phyloP scores from a whole-genome alignment of 2,329 filamentous ascomycete genomes.

The Aspergillus floridensis region DNA sequence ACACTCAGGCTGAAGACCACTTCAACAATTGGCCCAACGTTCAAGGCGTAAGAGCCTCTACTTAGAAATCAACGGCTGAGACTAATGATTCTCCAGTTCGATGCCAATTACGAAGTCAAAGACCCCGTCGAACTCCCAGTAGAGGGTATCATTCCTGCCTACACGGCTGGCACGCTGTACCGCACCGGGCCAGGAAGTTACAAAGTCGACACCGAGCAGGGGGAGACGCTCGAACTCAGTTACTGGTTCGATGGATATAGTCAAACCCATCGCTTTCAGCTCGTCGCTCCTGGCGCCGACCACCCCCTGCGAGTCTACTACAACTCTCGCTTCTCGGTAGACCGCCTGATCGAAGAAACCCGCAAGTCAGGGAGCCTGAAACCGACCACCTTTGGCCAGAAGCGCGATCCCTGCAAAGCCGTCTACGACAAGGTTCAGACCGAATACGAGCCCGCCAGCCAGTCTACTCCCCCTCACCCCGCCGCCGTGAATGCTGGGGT shows the following conservation, averaged over 20 bases:
- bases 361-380: slow-evolving; percentile 58
- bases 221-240: slow-evolving; percentile 57
- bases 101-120: slow-evolving; percentile 63
- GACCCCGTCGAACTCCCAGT: slow-evolving; percentile 63
- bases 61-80: no score
- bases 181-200: slow-evolving; percentile 70
- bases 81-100: slow-evolving; percentile 53
- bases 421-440: slow-evolving; percentile 64
- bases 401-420: slow-evolving; percentile 69
- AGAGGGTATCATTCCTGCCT: slow-evolving; percentile 65
- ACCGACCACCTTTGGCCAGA: slow-evolving; percentile 66
- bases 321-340: slow-evolving; percentile 67
- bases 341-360: slow-evolving; percentile 61
- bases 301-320: slow-evolving; percentile 57
- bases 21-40: slow-evolving; percentile 54
- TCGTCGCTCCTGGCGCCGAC: slow-evolving; percentile 47
- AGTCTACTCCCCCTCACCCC: slow-evolving; percentile 61
- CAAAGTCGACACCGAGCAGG: slow-evolving; percentile 59
- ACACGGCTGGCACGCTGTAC: slow-evolving; percentile 69
- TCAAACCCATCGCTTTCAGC: slow-evolving; percentile 71
- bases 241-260: slow-evolving; percentile 81
- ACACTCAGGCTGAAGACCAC: slow-evolving; percentile 6
- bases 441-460: slow-evolving; percentile 17
- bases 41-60: slow-evolving; percentile 39
- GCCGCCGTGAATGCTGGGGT: slow-evolving; percentile 66